Conservation (phyloP, 495 filamentous ascomycete genomes). For the Xylaria sp. region DNA sequence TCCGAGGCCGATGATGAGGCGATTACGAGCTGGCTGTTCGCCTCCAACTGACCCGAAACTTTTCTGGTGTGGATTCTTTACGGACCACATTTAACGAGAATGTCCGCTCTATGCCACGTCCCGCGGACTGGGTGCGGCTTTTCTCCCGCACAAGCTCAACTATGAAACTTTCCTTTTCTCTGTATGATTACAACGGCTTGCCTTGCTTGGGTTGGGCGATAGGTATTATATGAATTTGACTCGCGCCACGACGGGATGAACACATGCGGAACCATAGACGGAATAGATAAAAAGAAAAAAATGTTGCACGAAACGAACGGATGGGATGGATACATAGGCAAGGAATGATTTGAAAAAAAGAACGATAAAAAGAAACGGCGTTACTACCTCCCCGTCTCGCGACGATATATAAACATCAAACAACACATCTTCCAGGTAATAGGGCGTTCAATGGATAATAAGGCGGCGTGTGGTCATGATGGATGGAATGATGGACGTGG, state of each 20-base stretch:
- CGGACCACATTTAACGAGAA: neutral
- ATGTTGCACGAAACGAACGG: neutral
- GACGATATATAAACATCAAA: neutral
- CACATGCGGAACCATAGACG: neutral
- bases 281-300: constrained; percentile 16
- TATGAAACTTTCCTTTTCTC: neutral
- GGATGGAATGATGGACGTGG: neutral
- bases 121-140: neutral
- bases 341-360: neutral
- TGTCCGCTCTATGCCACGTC: neutral
- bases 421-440: neutral
- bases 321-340: too few species aligned
- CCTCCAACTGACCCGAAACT: neutral
- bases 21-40: constrained; percentile 10
- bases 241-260: neutral
- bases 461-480: too few species aligned
- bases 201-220: neutral
- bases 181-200: constrained; percentile 9
- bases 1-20: neutral
- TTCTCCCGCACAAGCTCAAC: neutral
- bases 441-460: neutral
- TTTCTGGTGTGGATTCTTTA: neutral
- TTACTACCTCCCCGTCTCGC: neutral
- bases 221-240: constrained; percentile 4
- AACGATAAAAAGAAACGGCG: neutral